Conservation (phyloP, 129 eudicot genomes). For the Tanacetum coccineum region DNA sequence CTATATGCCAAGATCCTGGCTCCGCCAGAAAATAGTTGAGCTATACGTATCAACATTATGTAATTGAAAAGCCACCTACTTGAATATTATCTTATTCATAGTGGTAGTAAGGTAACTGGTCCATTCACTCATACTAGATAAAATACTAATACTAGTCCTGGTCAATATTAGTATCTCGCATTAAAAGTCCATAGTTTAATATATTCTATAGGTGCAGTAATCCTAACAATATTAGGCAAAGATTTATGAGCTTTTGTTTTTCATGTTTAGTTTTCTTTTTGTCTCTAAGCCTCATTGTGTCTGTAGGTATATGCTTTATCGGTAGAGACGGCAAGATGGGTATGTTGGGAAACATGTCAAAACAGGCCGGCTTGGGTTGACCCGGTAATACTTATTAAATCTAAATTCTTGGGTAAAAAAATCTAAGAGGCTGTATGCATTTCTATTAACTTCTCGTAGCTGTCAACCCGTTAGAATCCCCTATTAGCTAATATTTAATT, state of each 20-base stretch:
- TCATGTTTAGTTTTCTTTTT: not conserved
- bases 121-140: not conserved
- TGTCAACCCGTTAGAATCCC: too few species aligned
- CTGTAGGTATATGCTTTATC: not conserved
- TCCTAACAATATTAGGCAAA: not conserved
- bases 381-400: not conserved
- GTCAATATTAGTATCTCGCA: not conserved
- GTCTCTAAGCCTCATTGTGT: not conserved
- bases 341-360: not conserved
- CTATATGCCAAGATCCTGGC: too few species aligned
- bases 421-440: not conserved
- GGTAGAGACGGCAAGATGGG: not conserved
- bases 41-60: not conserved
- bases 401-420: not conserved
- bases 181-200: not conserved
- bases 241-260: too few species aligned
- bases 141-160: not conserved
- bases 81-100: not conserved
- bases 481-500: too few species aligned
- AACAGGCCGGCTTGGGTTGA: not conserved
- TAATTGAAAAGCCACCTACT: not conserved
- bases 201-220: not conserved
- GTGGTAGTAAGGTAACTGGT: not conserved
- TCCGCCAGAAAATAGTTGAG: not conserved
- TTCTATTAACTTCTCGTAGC: too few species aligned